A percentile compares a stretch with the other conserved stretches of the same genome.
These are phyloP conservation scores for Backusella circina DNA, from an alignment of 192 early-diverging fungal species.

Conservation along the genomic window DNA sequence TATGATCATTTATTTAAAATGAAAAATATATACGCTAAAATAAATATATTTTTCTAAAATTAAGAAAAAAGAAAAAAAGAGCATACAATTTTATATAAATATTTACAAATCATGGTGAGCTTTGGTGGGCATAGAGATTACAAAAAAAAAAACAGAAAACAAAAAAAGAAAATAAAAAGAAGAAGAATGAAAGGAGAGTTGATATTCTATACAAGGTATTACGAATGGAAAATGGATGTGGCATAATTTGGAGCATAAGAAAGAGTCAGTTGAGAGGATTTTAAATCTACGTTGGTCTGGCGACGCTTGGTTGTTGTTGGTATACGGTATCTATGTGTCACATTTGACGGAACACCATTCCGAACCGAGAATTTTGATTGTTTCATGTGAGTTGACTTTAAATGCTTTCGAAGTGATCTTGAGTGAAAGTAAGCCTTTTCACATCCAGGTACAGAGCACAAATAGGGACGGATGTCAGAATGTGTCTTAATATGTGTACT, in stretches of 20 bases:
- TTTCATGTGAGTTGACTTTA: constrained; percentile 33
- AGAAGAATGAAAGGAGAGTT: not conserved
- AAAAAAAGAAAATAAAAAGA: not conserved
- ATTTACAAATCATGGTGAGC: not conserved
- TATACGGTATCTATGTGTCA: not conserved
- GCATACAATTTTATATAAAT: not conserved
- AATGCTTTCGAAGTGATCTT: constrained; percentile 54
- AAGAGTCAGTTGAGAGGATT: not conserved
- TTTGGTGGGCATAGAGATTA: not conserved
- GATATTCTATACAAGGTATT: not conserved
- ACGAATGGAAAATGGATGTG: not conserved
- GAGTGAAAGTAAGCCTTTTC: constrained; percentile 57
- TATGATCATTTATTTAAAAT: not conserved
- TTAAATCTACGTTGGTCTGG: not conserved
- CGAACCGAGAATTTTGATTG: not conserved
- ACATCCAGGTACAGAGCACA: constrained; percentile 45
- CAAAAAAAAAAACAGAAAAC: not conserved
- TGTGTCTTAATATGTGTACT: constrained; percentile 61
- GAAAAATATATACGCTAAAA: not conserved
- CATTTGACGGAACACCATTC: not conserved
- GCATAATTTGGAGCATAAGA: not conserved
- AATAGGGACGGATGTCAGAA: constrained; percentile 48
- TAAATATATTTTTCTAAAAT: not conserved
- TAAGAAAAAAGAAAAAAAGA: not conserved
- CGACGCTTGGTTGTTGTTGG: not conserved